These are phyloP conservation scores for Nasturtium officinale DNA, from an alignment of 345 rosid genomes.

Conservation along the genomic window DNA sequence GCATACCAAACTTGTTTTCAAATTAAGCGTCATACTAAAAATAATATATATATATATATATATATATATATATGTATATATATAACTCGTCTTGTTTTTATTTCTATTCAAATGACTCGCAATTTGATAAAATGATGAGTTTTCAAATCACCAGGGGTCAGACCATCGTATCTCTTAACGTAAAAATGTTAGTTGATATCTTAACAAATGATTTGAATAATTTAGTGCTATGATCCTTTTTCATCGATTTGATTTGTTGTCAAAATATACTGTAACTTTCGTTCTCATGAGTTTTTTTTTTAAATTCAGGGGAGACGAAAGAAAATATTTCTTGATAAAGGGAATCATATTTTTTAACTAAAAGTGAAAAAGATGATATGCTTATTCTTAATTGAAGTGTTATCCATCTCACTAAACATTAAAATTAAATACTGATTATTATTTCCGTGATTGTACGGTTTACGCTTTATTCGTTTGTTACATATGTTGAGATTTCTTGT, in stretches of 20 bases:
- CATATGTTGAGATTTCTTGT: neutral
- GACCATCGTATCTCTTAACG: neutral
- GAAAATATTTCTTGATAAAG: neutral
- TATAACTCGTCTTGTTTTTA: too few species aligned
- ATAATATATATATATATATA: too few species aligned
- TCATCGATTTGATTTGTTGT: neutral
- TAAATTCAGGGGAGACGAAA: neutral
- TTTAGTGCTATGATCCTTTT: neutral
- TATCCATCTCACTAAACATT: constrained; percentile 37
- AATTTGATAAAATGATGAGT: neutral
- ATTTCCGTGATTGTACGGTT: constrained; percentile 35
- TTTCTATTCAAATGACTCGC: too few species aligned
- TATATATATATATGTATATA: too few species aligned
- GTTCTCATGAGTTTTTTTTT: neutral
- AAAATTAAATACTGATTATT: constrained; percentile 17
- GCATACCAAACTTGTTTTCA: too few species aligned
- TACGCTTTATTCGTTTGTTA: constrained; percentile 25
- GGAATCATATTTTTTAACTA: neutral
- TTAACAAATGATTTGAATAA: neutral
- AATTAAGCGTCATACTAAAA: too few species aligned
- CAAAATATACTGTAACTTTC: neutral
- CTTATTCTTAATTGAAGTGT: constrained; percentile 27
- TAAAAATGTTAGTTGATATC: neutral
- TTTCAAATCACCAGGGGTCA: constrained; percentile 18
- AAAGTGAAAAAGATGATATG: constrained; percentile 16